These are phyloP conservation scores for Chaetomiaceae sp. DNA, from an alignment of 2,329 filamentous ascomycete species.

Conservation along the genomic window DNA sequence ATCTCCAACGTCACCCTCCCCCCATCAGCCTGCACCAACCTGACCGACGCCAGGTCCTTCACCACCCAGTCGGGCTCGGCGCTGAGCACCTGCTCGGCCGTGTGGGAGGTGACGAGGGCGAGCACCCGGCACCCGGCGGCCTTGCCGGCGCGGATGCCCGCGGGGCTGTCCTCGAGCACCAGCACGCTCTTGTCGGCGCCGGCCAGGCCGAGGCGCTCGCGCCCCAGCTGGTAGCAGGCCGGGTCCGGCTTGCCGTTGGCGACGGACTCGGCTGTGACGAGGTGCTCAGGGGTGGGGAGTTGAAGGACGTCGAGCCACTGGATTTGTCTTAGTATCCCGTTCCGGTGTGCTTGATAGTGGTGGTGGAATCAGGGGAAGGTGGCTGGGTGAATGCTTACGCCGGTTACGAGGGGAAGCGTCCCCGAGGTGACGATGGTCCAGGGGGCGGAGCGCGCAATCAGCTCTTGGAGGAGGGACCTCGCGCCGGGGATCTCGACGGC, in stretches of 20 bases:
- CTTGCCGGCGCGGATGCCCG: conserved; percentile 78
- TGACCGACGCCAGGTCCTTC: conserved; percentile 70
- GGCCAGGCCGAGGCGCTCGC: conserved; percentile 53
- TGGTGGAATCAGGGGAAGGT: background rate
- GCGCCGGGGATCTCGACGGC: conserved; percentile 84
- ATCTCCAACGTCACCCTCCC: conserved; percentile 66
- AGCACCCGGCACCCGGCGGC: conserved; percentile 81
- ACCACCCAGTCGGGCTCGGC: conserved; percentile 89
- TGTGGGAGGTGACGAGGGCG: conserved; percentile 81
- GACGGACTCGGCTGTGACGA: conserved; percentile 74
- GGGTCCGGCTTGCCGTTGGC: conserved; percentile 73
- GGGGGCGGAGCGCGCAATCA: conserved; percentile 59
- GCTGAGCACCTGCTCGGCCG: conserved; percentile 62
- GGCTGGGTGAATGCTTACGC: conserved; percentile 31
- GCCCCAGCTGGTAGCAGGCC: conserved; percentile 66
- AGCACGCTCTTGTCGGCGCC: conserved; percentile 52
- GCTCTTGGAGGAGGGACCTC: conserved; percentile 60
- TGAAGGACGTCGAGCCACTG: conserved; percentile 64
- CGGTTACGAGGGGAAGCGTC: conserved; percentile 61
- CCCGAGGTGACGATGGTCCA: conserved; percentile 89
- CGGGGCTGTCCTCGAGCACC: conserved; percentile 85
- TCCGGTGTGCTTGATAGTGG: background rate
- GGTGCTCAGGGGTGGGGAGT: conserved; percentile 60
- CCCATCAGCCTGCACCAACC: conserved; percentile 54
- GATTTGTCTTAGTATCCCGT: no score